A percentile compares a stretch with the other conserved stretches of the same genome.
These are phyloP conservation scores for Calycina herbarum DNA, from an alignment of 2,329 filamentous ascomycete genomes.

Conservation along the genomic window DNA sequence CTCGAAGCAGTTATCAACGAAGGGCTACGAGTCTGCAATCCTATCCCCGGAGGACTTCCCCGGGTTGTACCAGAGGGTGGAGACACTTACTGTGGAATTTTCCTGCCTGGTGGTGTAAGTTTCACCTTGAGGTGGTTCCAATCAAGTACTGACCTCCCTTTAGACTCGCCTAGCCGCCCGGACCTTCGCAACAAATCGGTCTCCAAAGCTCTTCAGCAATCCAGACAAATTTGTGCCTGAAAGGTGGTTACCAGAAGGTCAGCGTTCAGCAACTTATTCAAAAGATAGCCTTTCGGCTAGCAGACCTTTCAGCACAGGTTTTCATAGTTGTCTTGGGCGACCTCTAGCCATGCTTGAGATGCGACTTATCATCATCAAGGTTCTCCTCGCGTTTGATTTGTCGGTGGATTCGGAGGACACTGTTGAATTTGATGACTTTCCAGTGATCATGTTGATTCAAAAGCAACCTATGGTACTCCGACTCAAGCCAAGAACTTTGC, in stretches of 20 bases:
- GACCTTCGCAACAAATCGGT: conserved; percentile 6
- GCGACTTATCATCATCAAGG: neutral
- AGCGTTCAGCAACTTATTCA: neutral
- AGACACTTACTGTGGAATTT: neutral
- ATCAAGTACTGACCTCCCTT: too few relatives aligned
- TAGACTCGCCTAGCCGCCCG: neutral
- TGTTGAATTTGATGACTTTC: neutral
- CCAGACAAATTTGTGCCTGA: neutral
- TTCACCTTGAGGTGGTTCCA: too few relatives aligned
- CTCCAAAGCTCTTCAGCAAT: conserved; percentile 18
- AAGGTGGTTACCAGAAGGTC: neutral
- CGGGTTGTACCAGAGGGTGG: neutral
- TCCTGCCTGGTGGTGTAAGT: neutral
- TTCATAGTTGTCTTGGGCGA: neutral
- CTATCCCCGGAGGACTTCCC: conserved; percentile 6
- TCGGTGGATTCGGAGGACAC: neutral
- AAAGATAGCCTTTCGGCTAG: neutral
- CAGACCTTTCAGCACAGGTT: neutral
- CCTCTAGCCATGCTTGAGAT: neutral
- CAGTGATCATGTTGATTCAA: neutral
- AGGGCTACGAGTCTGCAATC: conserved; percentile 11
- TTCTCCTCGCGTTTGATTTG: neutral
- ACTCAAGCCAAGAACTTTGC: neutral
- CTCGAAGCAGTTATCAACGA: conserved; percentile 42
- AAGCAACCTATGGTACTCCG: neutral